Base-by-base conservation (phyloP, 768 basidiomycete genomes). In the Hortiboletus flavorubellus region DNA sequence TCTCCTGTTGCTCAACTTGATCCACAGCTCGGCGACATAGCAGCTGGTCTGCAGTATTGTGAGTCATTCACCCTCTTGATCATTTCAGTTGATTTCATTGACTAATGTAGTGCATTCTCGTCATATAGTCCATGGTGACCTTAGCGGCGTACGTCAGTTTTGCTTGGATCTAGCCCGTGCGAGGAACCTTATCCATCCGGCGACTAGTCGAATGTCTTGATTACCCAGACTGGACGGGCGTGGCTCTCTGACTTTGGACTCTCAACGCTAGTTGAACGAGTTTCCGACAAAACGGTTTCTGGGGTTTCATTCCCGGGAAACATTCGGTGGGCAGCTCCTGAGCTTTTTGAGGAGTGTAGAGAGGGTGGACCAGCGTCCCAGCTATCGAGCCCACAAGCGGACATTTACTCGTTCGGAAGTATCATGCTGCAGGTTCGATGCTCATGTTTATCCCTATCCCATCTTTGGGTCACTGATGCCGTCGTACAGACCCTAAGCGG, bases 91-190 rank as follows among this genome's bases (percentile, higher is more conserved):
- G 7, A 41, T 43, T 31, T 57, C 11, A 30, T 34, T 21, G 21
- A 57, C 46, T 18, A 21, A 38, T 41, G 30, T 50, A 70, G 63
- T 68, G 47, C 63, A 64, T 42, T 37, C 60, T 14, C 45, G 55
- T 68, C 29, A 55, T n/a, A 15, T 66, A 23, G 63, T 74, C 23
- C 77, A 78, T 30, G 75, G 77, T 4, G 77, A 78, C 44, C 46
- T 78, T 16, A 75, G 75, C 55, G 69, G 73, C 9, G 77, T 59
- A 46, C 4, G 62, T 68, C 14, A 11, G 16, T 33, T 30, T 5
- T 29, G 0, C 21, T 23, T n/a, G 14, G 34, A 33, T 46, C 11
- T 7, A 11, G 8, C 39, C 29, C 14, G 8, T 40, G 35, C 4
- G 3, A 4, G 30, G 33, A 34, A 10, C 7, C 44, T 65, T 14